phyloP scores from a whole-genome alignment of 228 moss, liverwort and hornwort genomes.

The Sphagnum magellanicum region DNA sequence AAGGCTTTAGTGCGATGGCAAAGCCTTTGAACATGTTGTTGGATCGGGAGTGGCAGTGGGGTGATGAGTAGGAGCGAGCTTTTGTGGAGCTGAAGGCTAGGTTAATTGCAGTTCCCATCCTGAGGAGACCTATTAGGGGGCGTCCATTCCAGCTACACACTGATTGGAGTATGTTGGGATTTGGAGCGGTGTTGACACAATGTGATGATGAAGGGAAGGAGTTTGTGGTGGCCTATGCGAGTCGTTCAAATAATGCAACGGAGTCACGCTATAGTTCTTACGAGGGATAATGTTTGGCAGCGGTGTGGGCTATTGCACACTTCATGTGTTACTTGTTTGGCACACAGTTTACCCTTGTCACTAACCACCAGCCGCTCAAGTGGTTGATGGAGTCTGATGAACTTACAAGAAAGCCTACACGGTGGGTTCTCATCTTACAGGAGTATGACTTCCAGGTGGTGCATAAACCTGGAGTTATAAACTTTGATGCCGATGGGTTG shows the following conservation, averaged over 20 bases:
- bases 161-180: neutral
- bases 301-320: neutral
- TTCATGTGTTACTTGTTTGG: neutral
- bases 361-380: neutral
- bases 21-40: conserved; percentile 3
- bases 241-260: too few relatives aligned
- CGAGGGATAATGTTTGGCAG: neutral
- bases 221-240: conserved; percentile 1
- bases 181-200: conserved; percentile 1
- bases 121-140: neutral
- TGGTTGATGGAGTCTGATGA: neutral
- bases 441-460: neutral
- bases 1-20: conserved; percentile 5
- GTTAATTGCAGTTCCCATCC: too few relatives aligned
- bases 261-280: neutral
- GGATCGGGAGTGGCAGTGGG: too few relatives aligned
- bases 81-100: neutral
- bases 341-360: neutral
- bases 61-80: conserved; percentile 1
- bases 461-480: neutral
- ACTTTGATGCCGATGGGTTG: neutral
- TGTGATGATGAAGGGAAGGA: neutral
- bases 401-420: neutral
- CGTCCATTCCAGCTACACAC: neutral
- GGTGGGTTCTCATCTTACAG: conserved; percentile 2